These are phyloP conservation scores for Sugiyamaella lignohabitans DNA, from an alignment of 805 yeast genomes.

Conservation along the genomic window DNA sequence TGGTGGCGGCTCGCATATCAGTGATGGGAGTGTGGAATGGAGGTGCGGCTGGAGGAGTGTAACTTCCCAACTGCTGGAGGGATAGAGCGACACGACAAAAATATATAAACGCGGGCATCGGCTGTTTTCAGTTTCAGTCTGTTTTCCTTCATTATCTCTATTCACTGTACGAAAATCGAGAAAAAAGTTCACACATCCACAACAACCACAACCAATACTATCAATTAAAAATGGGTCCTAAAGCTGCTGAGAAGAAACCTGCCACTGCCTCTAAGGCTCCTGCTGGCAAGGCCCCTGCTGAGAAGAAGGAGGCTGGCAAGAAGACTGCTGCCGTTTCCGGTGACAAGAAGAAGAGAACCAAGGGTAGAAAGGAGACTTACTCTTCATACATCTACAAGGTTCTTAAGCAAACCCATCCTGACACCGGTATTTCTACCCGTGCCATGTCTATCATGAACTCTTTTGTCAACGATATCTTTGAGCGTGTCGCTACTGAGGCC, in stretches of 20 bases:
- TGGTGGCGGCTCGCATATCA: too few relatives aligned
- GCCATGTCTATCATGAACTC: conserved; percentile 99
- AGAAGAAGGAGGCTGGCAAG: conserved; percentile 84
- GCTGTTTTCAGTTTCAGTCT: conserved; percentile 1
- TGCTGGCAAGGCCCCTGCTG: conserved; percentile 97
- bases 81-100: too few relatives aligned
- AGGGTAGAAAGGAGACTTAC: conserved; percentile 96
- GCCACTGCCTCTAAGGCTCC: conserved; percentile 41
- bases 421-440: conserved; percentile 97
- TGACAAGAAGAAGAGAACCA: conserved; percentile 84
- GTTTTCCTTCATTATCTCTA: not conserved
- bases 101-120: conserved; percentile 12
- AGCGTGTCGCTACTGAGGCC: conserved; percentile 97
- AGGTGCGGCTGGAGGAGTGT: too few relatives aligned
- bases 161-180: conserved; percentile 15
- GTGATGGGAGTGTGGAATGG: too few relatives aligned
- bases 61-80: too few relatives aligned
- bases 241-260: conserved; percentile 59
- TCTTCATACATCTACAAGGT: conserved; percentile 98
- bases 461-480: conserved; percentile 94
- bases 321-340: conserved; percentile 77
- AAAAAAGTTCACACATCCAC: conserved; percentile 25
- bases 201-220: conserved; percentile 4
- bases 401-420: conserved; percentile 98
- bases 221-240: conserved; percentile 34